Evolutionary conservation across 768 basidiomycete species (phyloP), one percentile per base, ranked within the genome.

Genomic region (Stropharia rugosoannulata): DNA sequence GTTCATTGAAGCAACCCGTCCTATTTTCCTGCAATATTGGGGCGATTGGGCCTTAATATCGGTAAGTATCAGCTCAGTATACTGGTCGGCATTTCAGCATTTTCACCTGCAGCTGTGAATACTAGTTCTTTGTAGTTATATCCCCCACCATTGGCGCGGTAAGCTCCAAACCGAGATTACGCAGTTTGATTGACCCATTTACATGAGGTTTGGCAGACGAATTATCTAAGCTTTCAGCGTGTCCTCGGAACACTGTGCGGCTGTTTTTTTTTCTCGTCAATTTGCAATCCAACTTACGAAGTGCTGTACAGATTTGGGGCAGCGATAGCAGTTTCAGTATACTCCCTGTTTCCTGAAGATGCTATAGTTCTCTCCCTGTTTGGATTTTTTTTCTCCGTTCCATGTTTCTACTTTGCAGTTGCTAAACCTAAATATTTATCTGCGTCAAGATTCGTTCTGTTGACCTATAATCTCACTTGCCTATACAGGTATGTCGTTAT

Each of bases 41-140:
- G 95, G 95, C 36, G 94, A 98, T 72, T 99, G 96, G 96, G 94
- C 94, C 1, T 73, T 99, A 65, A 91, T 98, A 51, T 95, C 95
- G 43, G 93, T 91, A 58, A 65, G 82, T 74, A 27, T 41, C 5
- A 32, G 29, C 40, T 41, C 40, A 15, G 12, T 19, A n/a, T 41
- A 10, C 19, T 27, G 10, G 22, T 13, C 22, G 29, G 27, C n/a
- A 10, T 46, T 18, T 8, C 10, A 43, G 16, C 4, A 19, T 15
- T 11, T 19, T 18, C 15, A 29, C 1, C 41, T 54, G 29, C 38
- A 54, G 27, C 4, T 13, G 54, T 27, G 12, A 9, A 13, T 19
- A 36, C 32, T 52, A 90, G 89, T 92, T 87, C 70, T 91, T 94
- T 62, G 84, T 90, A n/a, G 90, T 95, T n/a, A 87, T 93, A 63